Base-by-base conservation (phyloP, 2,329 filamentous ascomycete species). In the Ophiostoma sp. region DNA sequence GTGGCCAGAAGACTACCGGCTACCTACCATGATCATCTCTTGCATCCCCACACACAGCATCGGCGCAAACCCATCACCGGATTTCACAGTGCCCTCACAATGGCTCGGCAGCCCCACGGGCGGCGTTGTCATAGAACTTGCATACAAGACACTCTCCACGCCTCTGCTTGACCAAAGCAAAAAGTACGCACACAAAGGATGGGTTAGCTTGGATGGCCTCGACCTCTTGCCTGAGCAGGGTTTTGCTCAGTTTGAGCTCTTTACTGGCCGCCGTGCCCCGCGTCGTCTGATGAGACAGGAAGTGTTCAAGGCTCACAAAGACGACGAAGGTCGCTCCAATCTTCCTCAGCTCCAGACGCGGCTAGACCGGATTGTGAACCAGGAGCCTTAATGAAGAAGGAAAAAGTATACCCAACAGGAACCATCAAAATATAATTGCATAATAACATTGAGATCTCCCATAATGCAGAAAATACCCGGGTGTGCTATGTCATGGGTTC, bases 211-310 rank as follows among this genome's bases (percentile, higher is more conserved):
- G 69, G 89, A 92, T 75, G 90, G 90, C 0, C 79, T 93, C 5
- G 89, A 92, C 73, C 85, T 91, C 62, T 81, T 93, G 13, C 86
- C 87, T 1, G 90, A 93, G 77, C 90, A 92, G 80, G 90, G 89
- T 0, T 89, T 90, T 77, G 90, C 90, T 31, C 89, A 91, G 71
- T 93, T 92, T 75, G 90, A 93, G 78, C 79, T 92, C 31, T 90
- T 92, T 80, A 92, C 90, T 0, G 90, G 90, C 1, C 85, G 90
- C 57, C 85, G 89, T 76, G 90, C 90, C 20, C 90, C 90, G 1
- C 84, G 88, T 68, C 81, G 84, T 62, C 78, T 90, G 35, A 93
- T 93, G 90, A 85, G 88, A 71, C 82, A 85, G 70, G 87, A 88
- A 71, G 82, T 81, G 67, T 77, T 81, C 44, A 78, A 78, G 74